These are phyloP conservation scores for Geosmithia flava DNA, from an alignment of 2,329 filamentous ascomycete species.

Conservation along the genomic window DNA sequence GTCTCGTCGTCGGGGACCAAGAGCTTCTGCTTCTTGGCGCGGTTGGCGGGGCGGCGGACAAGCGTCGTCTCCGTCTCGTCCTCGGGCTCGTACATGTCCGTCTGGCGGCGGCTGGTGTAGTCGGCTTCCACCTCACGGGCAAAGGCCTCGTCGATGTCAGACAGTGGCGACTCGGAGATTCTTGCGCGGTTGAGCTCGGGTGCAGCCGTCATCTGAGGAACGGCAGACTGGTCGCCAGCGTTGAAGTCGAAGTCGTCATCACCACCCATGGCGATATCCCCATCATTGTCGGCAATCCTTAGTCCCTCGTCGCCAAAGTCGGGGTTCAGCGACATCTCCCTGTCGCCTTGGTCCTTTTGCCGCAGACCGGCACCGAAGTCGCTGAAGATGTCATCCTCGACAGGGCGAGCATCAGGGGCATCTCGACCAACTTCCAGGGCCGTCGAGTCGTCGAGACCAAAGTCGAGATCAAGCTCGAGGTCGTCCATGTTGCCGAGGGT, in stretches of 20 bases:
- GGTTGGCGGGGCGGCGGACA: conserved; percentile 57
- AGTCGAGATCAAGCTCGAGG: conserved; percentile 61
- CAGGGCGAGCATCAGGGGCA: conserved; percentile 52
- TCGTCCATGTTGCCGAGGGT: conserved; percentile 48
- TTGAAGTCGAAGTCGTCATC: conserved; percentile 54
- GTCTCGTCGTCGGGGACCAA: conserved; percentile 74
- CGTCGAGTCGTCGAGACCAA: conserved; percentile 58
- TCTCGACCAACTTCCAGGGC: conserved; percentile 89
- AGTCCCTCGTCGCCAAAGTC: conserved; percentile 42
- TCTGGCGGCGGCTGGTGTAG: conserved; percentile 37
- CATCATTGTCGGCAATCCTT: conserved; percentile 50
- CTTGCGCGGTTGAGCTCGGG: conserved; percentile 41
- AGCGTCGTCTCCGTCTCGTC: conserved; percentile 45
- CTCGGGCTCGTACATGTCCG: conserved; percentile 49
- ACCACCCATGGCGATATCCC: conserved; percentile 47
- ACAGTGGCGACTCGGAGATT: conserved; percentile 59
- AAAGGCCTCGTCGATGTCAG: conserved; percentile 54
- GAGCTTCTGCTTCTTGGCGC: conserved; percentile 64
- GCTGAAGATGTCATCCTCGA: conserved; percentile 59
- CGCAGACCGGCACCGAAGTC: conserved; percentile 48
- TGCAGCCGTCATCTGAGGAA: conserved; percentile 33
- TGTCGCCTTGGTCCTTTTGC: conserved; percentile 39
- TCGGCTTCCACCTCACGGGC: conserved; percentile 48
- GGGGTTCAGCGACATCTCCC: conserved; percentile 41
- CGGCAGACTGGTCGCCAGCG: conserved; percentile 44